phyloP scores from a whole-genome alignment of 2,329 filamentous ascomycete species.

The Beauveria sp. region DNA sequence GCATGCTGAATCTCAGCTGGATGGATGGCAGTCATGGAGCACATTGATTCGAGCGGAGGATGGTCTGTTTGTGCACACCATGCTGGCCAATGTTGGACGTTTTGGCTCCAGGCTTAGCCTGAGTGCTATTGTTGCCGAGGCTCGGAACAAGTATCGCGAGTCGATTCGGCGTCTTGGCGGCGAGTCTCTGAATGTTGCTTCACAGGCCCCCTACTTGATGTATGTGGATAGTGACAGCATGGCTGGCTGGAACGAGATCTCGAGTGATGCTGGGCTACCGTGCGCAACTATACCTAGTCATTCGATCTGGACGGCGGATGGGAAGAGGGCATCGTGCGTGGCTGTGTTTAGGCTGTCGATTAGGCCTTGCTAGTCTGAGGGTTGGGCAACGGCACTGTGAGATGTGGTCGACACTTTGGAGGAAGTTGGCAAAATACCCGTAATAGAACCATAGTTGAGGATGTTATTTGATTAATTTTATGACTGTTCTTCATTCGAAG shows the following conservation, averaged over 20 bases:
- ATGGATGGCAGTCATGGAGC: slow-evolving; percentile 23
- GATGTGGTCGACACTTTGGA: not conserved
- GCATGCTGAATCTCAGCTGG: slow-evolving; percentile 12
- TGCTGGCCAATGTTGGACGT: slow-evolving; percentile 16
- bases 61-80: slow-evolving; percentile 23
- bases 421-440: too few relatives aligned
- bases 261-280: slow-evolving; percentile 2
- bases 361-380: not conserved
- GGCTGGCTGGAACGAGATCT: slow-evolving; percentile 13
- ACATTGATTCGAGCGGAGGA: slow-evolving; percentile 17
- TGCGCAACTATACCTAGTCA: slow-evolving; percentile 16
- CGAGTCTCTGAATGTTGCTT: not conserved
- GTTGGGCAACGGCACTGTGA: not conserved
- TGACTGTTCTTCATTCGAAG: too few relatives aligned
- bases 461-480: too few relatives aligned
- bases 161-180: not conserved
- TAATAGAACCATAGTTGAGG: too few relatives aligned
- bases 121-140: slow-evolving; percentile 15
- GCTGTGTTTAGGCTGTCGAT: slow-evolving; percentile 4
- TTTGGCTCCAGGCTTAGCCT: not conserved
- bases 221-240: slow-evolving; percentile 17
- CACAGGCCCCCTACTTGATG: slow-evolving; percentile 22
- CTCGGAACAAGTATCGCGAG: not conserved
- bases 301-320: slow-evolving; percentile 9
- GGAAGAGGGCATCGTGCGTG: not conserved